Conservation (phyloP, 1,284 basidiomycete species). For the Apiotrichum brassicae region DNA sequence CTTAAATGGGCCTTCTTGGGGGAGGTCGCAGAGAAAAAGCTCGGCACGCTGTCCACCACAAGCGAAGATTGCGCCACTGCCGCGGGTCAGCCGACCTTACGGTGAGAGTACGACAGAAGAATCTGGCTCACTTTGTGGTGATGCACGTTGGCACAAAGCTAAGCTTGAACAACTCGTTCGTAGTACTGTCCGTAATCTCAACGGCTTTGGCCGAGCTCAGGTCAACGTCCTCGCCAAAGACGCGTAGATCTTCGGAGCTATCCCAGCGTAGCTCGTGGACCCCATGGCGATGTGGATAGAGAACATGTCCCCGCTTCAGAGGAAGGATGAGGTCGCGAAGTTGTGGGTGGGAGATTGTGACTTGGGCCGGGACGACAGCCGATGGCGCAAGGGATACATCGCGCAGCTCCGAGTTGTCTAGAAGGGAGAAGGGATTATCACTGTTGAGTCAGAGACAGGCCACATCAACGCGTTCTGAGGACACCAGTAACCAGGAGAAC, state of each 20-base stretch:
- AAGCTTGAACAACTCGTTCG: slow-evolving; percentile 26
- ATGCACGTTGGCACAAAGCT: slow-evolving; percentile 40
- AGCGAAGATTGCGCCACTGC: slow-evolving; percentile 33
- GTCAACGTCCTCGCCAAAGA: too few species aligned
- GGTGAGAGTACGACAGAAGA: background rate
- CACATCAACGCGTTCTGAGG: too few species aligned
- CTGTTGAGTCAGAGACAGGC: too few species aligned
- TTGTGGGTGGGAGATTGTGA: slow-evolving; percentile 46
- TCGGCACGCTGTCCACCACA: slow-evolving; percentile 46
- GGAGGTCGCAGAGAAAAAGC: slow-evolving; percentile 36
- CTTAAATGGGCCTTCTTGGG: slow-evolving; percentile 5
- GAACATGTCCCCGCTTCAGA: slow-evolving; percentile 28
- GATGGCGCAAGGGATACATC: slow-evolving; percentile 33
- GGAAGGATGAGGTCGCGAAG: slow-evolving; percentile 43
- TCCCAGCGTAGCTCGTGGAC: slow-evolving; percentile 32
- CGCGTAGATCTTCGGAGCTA: background rate
- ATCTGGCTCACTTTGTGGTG: slow-evolving; percentile 37
- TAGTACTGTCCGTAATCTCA: background rate
- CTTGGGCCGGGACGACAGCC: slow-evolving; percentile 25
- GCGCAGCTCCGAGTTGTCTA: slow-evolving; percentile 32
- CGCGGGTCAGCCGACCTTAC: slow-evolving; percentile 1
- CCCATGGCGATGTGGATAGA: slow-evolving; percentile 32
- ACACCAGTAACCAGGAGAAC: background rate
- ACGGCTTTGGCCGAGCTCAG: background rate
- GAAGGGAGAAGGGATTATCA: slow-evolving; percentile 28